Percentiles rank a stretch among this genome's conserved stretches.
Evolutionary conservation across 2,329 filamentous ascomycete genomes (phyloP).

Genomic region (Stemphylium lycopersici): DNA sequence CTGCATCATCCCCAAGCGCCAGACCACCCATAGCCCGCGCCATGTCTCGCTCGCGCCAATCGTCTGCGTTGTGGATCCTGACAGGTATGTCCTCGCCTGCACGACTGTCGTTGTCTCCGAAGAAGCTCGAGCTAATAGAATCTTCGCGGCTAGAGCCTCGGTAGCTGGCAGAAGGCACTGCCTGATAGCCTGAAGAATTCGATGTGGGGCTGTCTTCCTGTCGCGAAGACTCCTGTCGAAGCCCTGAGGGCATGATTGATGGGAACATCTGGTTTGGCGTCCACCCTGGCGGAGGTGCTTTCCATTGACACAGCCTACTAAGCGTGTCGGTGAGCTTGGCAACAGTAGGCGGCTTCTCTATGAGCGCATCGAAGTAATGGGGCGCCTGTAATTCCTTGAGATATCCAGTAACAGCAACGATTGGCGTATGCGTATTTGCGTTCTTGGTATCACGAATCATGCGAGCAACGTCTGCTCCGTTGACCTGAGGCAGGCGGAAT

Average conservation of each 20-base stretch:
- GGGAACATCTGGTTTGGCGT: constrained; percentile 46
- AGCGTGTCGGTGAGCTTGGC: constrained; percentile 90
- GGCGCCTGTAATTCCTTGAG: constrained; percentile 95
- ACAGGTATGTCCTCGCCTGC: constrained; percentile 76
- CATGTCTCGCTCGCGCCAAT: constrained; percentile 71
- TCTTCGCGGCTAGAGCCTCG: constrained; percentile 82
- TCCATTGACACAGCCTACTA: constrained; percentile 90
- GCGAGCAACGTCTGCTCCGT: constrained; percentile 90
- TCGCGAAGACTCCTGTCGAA: constrained; percentile 68
- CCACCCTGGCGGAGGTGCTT: constrained; percentile 71
- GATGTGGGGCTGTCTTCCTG: constrained; percentile 82
- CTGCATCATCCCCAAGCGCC: constrained; percentile 73
- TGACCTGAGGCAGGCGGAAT: constrained; percentile 93
- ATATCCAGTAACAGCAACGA: constrained; percentile 96
- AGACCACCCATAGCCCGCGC: constrained; percentile 65
- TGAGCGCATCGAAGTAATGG: constrained; percentile 92
- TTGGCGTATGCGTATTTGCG: constrained; percentile 90
- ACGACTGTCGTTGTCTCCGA: constrained; percentile 82
- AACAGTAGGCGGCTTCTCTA: constrained; percentile 95
- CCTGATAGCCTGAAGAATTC: constrained; percentile 75
- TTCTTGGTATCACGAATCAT: constrained; percentile 99
- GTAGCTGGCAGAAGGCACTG: constrained; percentile 75
- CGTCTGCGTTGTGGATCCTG: constrained; percentile 73
- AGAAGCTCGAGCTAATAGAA: constrained; percentile 85
- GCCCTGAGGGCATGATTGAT: constrained; percentile 62